phyloP scores from a whole-genome alignment of 495 filamentous ascomycete species.

The Oleoguttula mirabilis region DNA sequence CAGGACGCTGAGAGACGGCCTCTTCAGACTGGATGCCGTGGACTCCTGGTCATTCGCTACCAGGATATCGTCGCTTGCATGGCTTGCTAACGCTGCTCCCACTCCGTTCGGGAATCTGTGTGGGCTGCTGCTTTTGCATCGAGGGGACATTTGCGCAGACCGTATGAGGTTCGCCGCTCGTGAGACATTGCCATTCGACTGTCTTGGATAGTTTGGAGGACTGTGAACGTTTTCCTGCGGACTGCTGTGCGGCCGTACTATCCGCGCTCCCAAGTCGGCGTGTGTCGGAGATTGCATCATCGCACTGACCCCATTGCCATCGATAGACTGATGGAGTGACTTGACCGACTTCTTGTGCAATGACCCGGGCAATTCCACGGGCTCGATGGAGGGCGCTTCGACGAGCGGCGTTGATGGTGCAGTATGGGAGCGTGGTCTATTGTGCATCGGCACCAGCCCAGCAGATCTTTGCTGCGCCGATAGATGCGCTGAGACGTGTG shows the following conservation, averaged over 20 bases:
- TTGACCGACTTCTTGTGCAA: slow-evolving; percentile 14
- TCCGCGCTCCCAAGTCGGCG: not conserved
- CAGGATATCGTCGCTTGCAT: not conserved
- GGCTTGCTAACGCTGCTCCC: not conserved
- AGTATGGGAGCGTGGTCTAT: slow-evolving; percentile 27
- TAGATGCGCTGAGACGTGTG: slow-evolving; percentile 22
- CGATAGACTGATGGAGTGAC: slow-evolving; percentile 13
- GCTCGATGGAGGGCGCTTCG: slow-evolving; percentile 9
- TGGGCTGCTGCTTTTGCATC: not conserved
- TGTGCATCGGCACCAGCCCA: slow-evolving; percentile 24
- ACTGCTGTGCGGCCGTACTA: slow-evolving; percentile 8
- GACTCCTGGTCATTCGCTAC: not conserved
- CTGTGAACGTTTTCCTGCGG: slow-evolving; percentile 4
- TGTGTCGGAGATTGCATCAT: not conserved
- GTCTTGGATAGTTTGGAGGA: not conserved
- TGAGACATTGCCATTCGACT: not conserved
- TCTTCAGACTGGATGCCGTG: not conserved
- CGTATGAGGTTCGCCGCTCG: not conserved
- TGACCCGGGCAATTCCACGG: slow-evolving; percentile 29
- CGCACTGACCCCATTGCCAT: not conserved
- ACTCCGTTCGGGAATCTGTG: not conserved
- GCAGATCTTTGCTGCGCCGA: slow-evolving; percentile 11
- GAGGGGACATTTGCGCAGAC: not conserved
- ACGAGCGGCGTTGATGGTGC: slow-evolving; percentile 23
- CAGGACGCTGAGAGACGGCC: slow-evolving; percentile 4